Evolutionary conservation across 163 green algal genomes (phyloP), one percentile per base, ranked within the genome.

Genomic region (Scenedesmus sp.): DNA sequence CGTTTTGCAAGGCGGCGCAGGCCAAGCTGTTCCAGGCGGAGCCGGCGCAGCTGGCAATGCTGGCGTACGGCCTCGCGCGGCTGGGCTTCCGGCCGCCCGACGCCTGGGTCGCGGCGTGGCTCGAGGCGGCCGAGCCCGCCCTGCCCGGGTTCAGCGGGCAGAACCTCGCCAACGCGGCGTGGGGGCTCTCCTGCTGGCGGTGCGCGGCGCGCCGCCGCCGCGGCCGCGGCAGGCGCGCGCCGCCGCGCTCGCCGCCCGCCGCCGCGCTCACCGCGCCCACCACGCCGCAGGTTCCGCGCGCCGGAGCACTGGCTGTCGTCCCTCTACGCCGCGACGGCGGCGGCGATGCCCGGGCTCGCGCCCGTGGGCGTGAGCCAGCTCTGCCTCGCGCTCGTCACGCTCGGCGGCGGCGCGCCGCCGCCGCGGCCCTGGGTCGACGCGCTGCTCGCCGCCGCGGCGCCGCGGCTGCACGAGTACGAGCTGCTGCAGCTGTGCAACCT

Each of bases 401-500:
- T 78, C 6, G 56, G 5, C 14, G 56, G n/a, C 5, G 20, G 39
- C 15, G 26, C 9, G 7, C 70, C 70, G 24, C 70, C 57, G 13
- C 56, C 70, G 13, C 51, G 13, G 22, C 11, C 44, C 39, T 78
- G 70, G 70, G 20, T 62, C 6, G 34, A 70, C 13, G 29, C 45
- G n/a, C 48, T 78, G 39, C 15, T 78, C 7, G n/a, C 11, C 1
- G 62, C 54, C 11, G 70, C 70, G 34, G 24, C 69, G 50, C 66
- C 66, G n/a, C 50, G 53, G 50, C 58, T 75, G 13, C 2, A 15
- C 5, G n/a, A 22, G 7, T 62, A 70, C 54, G 36, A 78, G 56
- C 54, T 69, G 17, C 70, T 78, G 39, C 70, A 78, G 56, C 57
- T 78, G 33, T 78, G 70, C 62, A 78, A 78, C 57, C 34, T 78